A percentile compares a stretch with the other conserved stretches of the same genome.
Conservation (phyloP, 306 rosid genomes). For the Hippophae gyantsensis region DNA sequence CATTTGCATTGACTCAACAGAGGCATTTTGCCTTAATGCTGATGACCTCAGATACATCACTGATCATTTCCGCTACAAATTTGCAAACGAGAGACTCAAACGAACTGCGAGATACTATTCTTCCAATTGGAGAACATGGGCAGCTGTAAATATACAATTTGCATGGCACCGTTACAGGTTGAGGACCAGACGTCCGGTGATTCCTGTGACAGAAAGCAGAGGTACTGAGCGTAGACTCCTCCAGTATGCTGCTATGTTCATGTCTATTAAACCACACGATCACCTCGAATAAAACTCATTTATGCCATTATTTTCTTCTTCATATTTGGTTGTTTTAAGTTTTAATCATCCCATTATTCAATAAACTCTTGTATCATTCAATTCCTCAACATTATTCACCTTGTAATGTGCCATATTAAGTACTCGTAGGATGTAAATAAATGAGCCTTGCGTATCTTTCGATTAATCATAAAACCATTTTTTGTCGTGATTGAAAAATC, state of each 20-base stretch:
- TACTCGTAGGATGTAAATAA: too few species aligned
- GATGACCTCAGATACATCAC: slow-evolving; percentile 67
- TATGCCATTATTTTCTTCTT: neutral
- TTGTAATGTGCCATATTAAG: too few species aligned
- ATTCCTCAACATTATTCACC: too few species aligned
- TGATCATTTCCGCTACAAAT: slow-evolving; percentile 88
- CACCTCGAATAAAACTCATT: slow-evolving; percentile 51
- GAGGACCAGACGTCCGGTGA: slow-evolving; percentile 82
- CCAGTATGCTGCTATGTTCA: slow-evolving; percentile 94
- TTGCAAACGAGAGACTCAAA: slow-evolving; percentile 81
- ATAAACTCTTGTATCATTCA: too few species aligned
- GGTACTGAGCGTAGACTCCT: slow-evolving; percentile 53
- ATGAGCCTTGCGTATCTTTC: too few species aligned
- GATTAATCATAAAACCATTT: too few species aligned
- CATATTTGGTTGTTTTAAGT: neutral
- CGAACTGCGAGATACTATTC: slow-evolving; percentile 92
- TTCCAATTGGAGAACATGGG: slow-evolving; percentile 99
- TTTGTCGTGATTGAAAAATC: too few species aligned
- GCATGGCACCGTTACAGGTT: slow-evolving; percentile 71
- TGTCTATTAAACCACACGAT: slow-evolving; percentile 95
- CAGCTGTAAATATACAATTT: slow-evolving; percentile 84
- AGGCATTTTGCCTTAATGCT: slow-evolving; percentile 73
- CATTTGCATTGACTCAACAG: slow-evolving; percentile 58
- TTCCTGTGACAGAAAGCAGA: slow-evolving; percentile 37
- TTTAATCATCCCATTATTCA: too few species aligned